These are phyloP conservation scores for Heliamphora exappendiculata DNA, from an alignment of 148 eudicot species.

Conservation along the genomic window DNA sequence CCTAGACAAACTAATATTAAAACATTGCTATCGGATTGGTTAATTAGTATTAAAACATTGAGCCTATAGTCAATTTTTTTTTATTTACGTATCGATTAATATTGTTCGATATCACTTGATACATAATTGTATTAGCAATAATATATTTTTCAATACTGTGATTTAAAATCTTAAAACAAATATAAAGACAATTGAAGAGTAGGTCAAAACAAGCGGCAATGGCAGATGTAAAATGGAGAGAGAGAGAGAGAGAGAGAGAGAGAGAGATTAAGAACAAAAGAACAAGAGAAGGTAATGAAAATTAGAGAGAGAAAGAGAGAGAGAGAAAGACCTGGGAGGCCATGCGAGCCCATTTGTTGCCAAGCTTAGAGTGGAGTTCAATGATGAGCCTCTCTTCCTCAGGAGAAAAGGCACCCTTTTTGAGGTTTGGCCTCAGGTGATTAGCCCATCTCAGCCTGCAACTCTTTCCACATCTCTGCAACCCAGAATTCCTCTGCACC, in stretches of 20 bases:
- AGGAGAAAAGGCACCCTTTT: conserved; percentile 67
- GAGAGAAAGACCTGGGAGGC: conserved; percentile 46
- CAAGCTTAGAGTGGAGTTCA: conserved; percentile 69
- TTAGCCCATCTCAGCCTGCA: conserved; percentile 89
- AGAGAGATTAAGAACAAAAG: background rate
- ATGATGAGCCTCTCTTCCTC: conserved; percentile 70
- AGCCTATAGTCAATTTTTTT: no score
- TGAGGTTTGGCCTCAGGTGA: conserved; percentile 71
- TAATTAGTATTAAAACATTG: no score
- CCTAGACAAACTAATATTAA: no score
- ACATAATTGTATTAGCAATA: no score
- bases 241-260: background rate
- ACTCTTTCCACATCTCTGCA: conserved; percentile 86
- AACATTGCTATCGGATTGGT: no score
- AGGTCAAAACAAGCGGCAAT: background rate
- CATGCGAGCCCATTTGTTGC: conserved; percentile 97
- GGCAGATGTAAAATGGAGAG: background rate
- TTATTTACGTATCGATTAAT: no score
- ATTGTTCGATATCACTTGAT: no score
- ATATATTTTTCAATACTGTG: no score
- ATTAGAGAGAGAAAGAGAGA: background rate
- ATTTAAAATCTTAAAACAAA: no score
- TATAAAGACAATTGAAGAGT: conserved; percentile 2
- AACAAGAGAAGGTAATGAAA: background rate
- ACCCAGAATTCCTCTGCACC: conserved; percentile 55